Evolutionary conservation across 176 grass and related monocot genomes (phyloP).

Genomic region (Dactylis glomerata): DNA sequence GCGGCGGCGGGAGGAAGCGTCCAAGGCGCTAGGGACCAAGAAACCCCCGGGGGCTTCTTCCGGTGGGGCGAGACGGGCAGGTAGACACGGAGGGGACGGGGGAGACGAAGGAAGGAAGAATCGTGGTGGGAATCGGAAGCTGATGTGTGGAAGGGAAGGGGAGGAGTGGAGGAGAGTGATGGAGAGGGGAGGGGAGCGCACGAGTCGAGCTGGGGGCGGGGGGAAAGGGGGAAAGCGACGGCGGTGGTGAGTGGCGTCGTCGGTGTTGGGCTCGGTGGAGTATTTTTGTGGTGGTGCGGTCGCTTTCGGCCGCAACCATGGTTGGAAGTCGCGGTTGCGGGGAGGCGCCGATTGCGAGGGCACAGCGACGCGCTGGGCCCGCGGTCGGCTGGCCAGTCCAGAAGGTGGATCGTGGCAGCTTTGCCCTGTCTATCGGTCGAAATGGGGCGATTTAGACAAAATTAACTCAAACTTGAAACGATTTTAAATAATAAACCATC

Average conservation of each 20-base stretch:
- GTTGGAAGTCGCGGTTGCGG: not conserved
- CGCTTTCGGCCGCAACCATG: slow-evolving; percentile 36
- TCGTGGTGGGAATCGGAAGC: not conserved
- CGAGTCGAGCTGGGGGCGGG: slow-evolving; percentile 32
- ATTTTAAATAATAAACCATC: no score
- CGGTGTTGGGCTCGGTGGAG: slow-evolving; percentile 22
- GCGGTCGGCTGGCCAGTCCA: not conserved
- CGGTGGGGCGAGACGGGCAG: not conserved
- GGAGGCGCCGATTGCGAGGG: not conserved
- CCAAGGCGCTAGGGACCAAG: slow-evolving; percentile 35
- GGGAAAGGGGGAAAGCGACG: slow-evolving; percentile 24
- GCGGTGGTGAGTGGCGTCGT: slow-evolving; percentile 6
- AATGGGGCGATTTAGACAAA: no score
- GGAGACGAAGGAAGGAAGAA: no score
- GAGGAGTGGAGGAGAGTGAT: not conserved
- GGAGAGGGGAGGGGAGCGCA: slow-evolving; percentile 22
- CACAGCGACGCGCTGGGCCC: not conserved
- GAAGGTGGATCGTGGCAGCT: not conserved
- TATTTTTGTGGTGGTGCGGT: slow-evolving; percentile 21
- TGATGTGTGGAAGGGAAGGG: not conserved
- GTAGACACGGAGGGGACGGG: not conserved
- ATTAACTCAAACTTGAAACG: no score
- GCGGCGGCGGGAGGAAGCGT: slow-evolving; percentile 29
- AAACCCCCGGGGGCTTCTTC: slow-evolving; percentile 14
- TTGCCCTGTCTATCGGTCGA: not conserved